Conservation (phyloP, 805 yeast species). For the Candida montana region DNA sequence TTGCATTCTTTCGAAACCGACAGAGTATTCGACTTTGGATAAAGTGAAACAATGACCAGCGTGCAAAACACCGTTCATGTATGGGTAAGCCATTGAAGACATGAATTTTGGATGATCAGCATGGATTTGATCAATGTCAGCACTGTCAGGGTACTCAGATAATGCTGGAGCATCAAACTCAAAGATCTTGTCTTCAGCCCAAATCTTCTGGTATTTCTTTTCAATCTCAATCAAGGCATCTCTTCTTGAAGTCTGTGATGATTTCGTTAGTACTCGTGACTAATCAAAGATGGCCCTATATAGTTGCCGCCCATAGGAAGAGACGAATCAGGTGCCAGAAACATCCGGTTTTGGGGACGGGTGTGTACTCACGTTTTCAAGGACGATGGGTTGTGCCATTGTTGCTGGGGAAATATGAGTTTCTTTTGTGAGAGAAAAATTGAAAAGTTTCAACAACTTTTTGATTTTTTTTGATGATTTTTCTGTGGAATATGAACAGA, state of each 20-base stretch:
- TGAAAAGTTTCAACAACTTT: background rate
- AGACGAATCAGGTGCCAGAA: too few species aligned
- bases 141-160: constrained; percentile 54
- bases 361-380: constrained; percentile 35
- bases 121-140: constrained; percentile 64
- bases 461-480: too few species aligned
- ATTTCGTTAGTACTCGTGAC: background rate
- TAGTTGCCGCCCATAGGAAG: too few species aligned
- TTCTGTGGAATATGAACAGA: background rate
- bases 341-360: too few species aligned
- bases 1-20: constrained; percentile 91
- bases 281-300: background rate
- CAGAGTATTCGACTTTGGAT: constrained; percentile 86
- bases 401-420: background rate
- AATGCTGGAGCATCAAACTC: constrained; percentile 84
- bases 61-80: constrained; percentile 97
- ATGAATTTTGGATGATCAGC: constrained; percentile 79
- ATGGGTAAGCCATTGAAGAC: constrained; percentile 96
- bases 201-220: constrained; percentile 75
- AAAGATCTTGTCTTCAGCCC: constrained; percentile 84
- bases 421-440: background rate
- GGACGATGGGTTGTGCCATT: constrained; percentile 30
- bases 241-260: constrained; percentile 74
- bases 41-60: constrained; percentile 97
- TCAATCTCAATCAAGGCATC: constrained; percentile 89